phyloP scores from a whole-genome alignment of 768 basidiomycete genomes.

The Rhizopogon salebrosus region DNA sequence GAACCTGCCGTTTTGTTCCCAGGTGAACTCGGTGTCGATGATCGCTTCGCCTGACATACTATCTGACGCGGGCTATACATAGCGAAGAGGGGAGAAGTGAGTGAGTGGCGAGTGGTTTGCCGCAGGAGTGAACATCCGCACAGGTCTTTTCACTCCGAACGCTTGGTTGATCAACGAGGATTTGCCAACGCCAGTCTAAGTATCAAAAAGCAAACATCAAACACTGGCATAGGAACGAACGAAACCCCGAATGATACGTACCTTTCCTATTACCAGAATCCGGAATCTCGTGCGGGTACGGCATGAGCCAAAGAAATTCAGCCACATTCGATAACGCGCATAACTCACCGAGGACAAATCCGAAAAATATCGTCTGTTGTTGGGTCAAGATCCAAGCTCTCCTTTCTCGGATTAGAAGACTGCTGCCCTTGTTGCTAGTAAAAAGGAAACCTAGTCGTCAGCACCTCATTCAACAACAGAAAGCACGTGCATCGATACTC shows the following conservation, averaged over 20 bases:
- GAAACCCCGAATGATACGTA: neutral
- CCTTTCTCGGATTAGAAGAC: no score
- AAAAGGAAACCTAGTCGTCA: no score
- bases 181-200: constrained; percentile 5
- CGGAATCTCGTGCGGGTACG: neutral
- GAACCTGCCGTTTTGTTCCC: constrained; percentile 4
- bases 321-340: no score
- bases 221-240: neutral
- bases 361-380: no score
- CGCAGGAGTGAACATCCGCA: neutral
- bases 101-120: neutral
- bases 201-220: neutral
- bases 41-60: constrained; percentile 1
- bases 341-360: no score
- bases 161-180: neutral
- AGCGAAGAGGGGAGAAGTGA: neutral
- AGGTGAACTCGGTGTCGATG: constrained; percentile 7
- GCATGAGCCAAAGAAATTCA: no score
- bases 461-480: no score
- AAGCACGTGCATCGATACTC: no score
- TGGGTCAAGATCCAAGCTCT: no score
- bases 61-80: neutral
- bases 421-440: no score
- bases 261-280: constrained; percentile 2
- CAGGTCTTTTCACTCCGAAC: neutral